Evolutionary conservation across 192 early-diverging fungal genomes (phyloP).

Genomic region (Backusella luteola): DNA sequence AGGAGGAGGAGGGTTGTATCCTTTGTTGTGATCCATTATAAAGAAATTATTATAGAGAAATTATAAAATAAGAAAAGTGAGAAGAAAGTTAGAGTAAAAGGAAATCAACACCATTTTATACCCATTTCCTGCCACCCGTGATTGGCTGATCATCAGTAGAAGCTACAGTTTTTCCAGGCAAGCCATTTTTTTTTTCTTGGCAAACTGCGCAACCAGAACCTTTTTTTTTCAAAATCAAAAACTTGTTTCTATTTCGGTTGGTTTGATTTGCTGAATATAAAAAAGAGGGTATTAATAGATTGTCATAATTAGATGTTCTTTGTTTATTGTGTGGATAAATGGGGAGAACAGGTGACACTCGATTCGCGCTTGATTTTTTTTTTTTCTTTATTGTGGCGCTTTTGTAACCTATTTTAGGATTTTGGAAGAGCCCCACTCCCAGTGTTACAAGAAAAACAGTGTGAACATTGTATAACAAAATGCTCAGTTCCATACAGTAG

Average conservation of each 20-base stretch:
- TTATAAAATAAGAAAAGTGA: not conserved
- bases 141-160: conserved; percentile 3
- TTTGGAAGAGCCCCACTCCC: not conserved
- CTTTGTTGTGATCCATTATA: conserved; percentile 15
- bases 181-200: not conserved
- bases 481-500: not conserved
- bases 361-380: not conserved
- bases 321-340: not conserved
- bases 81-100: conserved; percentile 1
- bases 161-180: not conserved
- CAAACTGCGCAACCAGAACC: not conserved
- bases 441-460: not conserved
- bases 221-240: not conserved
- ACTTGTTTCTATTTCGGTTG: not conserved
- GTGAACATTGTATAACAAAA: not conserved
- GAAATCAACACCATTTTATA: not conserved
- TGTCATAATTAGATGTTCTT: not conserved
- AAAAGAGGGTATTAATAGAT: not conserved
- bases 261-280: not conserved
- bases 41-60: not conserved
- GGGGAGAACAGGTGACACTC: not conserved
- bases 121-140: not conserved
- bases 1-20: not conserved
- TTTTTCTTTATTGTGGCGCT: not conserved
- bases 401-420: not conserved